A percentile compares a stretch with the other conserved stretches of the same genome.
phyloP scores from a whole-genome alignment of 345 rosid species.

The Gossypium ekmanianum region DNA sequence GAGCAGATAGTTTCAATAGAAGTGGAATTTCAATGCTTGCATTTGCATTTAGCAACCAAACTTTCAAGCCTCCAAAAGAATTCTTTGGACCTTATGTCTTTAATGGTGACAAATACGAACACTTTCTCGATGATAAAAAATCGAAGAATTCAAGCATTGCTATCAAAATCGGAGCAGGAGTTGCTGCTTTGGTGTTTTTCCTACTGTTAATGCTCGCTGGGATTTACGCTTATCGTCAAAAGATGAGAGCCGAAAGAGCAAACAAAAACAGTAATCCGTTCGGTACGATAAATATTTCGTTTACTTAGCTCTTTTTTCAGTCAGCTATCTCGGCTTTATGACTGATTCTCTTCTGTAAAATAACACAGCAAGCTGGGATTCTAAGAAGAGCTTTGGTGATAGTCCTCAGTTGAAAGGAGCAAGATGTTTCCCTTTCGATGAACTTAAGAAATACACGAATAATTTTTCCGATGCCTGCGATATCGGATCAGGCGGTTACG shows the following conservation, averaged over 20 bases:
- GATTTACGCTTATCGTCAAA: conserved; percentile 60
- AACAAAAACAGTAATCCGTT: conserved; percentile 58
- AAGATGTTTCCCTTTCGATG: conserved; percentile 68
- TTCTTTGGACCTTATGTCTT: conserved; percentile 64
- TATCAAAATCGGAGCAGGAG: conserved; percentile 65
- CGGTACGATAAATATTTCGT: conserved; percentile 36
- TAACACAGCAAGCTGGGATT: conserved; percentile 65
- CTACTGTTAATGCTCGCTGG: conserved; percentile 54
- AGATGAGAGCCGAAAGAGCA: conserved; percentile 65
- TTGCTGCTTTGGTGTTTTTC: conserved; percentile 49
- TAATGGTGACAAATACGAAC: conserved; percentile 26
- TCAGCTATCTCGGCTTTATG: neutral
- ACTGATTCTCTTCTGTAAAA: neutral
- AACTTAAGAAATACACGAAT: conserved; percentile 62
- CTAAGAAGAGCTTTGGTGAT: conserved; percentile 43
- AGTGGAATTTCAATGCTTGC: conserved; percentile 38
- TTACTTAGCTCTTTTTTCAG: neutral
- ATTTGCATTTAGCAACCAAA: conserved; percentile 59
- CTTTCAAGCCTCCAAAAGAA: conserved; percentile 44
- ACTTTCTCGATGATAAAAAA: conserved; percentile 30
- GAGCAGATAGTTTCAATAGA: conserved; percentile 42
- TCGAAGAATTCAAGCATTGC: conserved; percentile 37
- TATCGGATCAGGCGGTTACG: conserved; percentile 87
- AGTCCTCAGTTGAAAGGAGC: conserved; percentile 80
- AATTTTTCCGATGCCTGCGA: conserved; percentile 65